Percentiles rank a stretch among this genome's conserved stretches.
Evolutionary conservation across 768 basidiomycete species (phyloP).

Genomic region (Scleroderma citrinum): DNA sequence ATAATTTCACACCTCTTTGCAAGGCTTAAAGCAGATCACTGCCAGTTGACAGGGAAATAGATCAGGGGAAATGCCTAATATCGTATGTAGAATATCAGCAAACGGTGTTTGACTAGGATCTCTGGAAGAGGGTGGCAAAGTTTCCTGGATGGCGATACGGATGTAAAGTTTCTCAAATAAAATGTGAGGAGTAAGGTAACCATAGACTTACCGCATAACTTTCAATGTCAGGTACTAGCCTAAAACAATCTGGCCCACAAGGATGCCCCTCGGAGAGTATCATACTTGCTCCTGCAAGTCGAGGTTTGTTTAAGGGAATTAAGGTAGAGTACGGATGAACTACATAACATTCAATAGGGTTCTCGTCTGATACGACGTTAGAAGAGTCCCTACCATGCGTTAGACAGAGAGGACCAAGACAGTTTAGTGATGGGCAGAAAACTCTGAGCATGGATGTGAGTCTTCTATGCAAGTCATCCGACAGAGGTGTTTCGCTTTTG

Average conservation of each 20-base stretch:
- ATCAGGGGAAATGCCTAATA: constrained; percentile 42
- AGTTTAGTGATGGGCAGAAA: constrained; percentile 46
- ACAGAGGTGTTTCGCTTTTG: constrained; percentile 10
- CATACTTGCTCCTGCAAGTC: constrained; percentile 17
- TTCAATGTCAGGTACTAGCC: constrained; percentile 20
- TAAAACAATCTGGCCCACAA: constrained; percentile 29
- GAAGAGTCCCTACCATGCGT: constrained; percentile 29
- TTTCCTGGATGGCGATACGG: constrained; percentile 20
- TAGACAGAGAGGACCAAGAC: constrained; percentile 35
- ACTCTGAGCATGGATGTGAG: constrained; percentile 26
- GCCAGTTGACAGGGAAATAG: constrained; percentile 46
- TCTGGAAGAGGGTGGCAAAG: constrained; percentile 13
- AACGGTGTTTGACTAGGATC: constrained; percentile 5
- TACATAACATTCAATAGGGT: neutral
- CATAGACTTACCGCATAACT: constrained; percentile 12
- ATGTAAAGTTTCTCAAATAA: neutral
- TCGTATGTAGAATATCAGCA: constrained; percentile 23
- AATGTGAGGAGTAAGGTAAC: neutral
- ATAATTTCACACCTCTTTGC: constrained; percentile 34
- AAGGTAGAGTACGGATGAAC: constrained; percentile 2
- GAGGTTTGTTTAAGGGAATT: constrained; percentile 20
- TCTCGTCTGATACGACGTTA: neutral
- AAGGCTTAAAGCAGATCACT: constrained; percentile 41
- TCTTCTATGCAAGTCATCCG: constrained; percentile 26
- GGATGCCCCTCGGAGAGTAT: constrained; percentile 22